Evolutionary conservation across 371 early-diverging fungal species (phyloP).

Genomic region (Haplosporangium sp.): DNA sequence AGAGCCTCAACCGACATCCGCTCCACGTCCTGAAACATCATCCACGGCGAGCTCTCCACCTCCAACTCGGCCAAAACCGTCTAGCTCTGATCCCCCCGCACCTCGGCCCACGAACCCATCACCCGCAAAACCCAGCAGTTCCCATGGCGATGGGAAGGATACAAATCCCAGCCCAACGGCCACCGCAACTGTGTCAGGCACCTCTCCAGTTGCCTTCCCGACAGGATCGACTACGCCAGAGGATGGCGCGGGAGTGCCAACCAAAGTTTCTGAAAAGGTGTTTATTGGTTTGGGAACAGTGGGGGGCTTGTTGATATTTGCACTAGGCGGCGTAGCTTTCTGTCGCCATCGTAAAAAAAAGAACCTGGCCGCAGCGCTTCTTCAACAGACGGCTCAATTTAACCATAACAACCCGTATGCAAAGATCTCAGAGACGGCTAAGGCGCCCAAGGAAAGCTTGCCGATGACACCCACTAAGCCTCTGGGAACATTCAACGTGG

Average conservation of each 20-base stretch:
- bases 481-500: conserved; percentile 64
- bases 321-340: conserved; percentile 43
- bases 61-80: conserved; percentile 10
- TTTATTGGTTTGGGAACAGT: conserved; percentile 39
- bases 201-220: not conserved
- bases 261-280: conserved; percentile 35
- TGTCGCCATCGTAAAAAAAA: conserved; percentile 52
- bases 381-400: conserved; percentile 50
- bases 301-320: conserved; percentile 43
- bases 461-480: conserved; percentile 56
- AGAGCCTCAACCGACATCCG: too few relatives aligned
- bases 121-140: conserved; percentile 4
- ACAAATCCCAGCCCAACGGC: not conserved
- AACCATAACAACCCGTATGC: conserved; percentile 53
- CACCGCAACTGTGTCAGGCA: not conserved
- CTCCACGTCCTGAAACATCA: conserved; percentile 5
- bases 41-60: not conserved
- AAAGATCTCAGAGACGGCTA: conserved; percentile 22
- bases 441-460: conserved; percentile 22
- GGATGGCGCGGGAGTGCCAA: conserved; percentile 29
- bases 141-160: conserved; percentile 1
- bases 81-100: not conserved
- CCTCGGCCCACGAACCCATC: conserved; percentile 4
- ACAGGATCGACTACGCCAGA: conserved; percentile 6
- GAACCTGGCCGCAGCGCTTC: conserved; percentile 31